phyloP scores from a whole-genome alignment of 2,329 filamentous ascomycete genomes.

The Dothideomycetes sp. region DNA sequence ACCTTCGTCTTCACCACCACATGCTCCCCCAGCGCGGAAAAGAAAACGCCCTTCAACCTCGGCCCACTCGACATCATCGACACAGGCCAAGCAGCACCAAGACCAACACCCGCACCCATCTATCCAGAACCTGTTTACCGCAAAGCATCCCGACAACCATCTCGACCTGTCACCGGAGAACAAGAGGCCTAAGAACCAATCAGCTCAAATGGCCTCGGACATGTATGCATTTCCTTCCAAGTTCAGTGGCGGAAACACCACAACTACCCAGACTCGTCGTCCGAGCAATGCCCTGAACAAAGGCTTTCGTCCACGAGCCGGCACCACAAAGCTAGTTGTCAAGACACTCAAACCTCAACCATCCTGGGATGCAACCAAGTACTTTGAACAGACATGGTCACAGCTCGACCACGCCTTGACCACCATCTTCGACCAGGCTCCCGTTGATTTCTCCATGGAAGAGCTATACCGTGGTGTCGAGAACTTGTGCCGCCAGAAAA shows the following conservation, averaged over 20 bases:
- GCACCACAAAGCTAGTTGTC: slow-evolving; percentile 80
- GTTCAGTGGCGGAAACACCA: not conserved
- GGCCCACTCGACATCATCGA: not conserved
- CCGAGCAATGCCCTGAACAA: not conserved
- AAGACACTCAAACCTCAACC: slow-evolving; percentile 71
- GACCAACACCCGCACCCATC: no score
- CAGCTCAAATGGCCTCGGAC: slow-evolving; percentile 5
- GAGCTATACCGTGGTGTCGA: slow-evolving; percentile 85
- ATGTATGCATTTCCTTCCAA: slow-evolving; percentile 10
- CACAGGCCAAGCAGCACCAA: slow-evolving; percentile 1
- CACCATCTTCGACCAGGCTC: slow-evolving; percentile 61
- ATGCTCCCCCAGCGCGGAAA: not conserved
- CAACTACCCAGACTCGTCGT: not conserved
- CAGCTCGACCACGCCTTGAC: slow-evolving; percentile 66
- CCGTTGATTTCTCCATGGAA: slow-evolving; percentile 62
- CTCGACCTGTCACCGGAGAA: not conserved
- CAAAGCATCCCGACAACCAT: not conserved
- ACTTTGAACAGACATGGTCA: slow-evolving; percentile 65
- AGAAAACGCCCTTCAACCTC: slow-evolving; percentile 5
- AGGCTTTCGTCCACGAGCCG: slow-evolving; percentile 60
- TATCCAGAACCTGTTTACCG: slow-evolving; percentile 6
- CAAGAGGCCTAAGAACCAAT: slow-evolving; percentile 4
- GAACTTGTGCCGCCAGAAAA: slow-evolving; percentile 74
- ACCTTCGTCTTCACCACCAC: slow-evolving; percentile 3
- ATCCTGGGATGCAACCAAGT: slow-evolving; percentile 61